Percentiles rank a stretch among this genome's conserved stretches.
These are phyloP conservation scores for Halteria grandinella DNA, from an alignment of 73 alveolate species.

Conservation along the genomic window DNA sequence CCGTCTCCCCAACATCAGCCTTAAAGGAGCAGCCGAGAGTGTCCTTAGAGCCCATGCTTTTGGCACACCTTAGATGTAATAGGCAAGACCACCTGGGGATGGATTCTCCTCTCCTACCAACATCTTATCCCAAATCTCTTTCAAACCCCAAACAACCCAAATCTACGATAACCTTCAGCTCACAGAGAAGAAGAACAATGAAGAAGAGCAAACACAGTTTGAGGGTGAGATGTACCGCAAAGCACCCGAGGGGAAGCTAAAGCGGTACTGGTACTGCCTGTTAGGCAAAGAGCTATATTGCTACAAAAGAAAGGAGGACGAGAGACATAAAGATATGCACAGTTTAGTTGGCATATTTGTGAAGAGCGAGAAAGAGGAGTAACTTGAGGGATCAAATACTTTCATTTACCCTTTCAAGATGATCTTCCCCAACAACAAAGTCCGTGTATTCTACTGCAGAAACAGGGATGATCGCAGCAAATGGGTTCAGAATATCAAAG, in stretches of 20 bases:
- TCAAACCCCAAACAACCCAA: not conserved
- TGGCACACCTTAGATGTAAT: too few relatives aligned
- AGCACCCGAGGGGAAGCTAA: constrained; percentile 56
- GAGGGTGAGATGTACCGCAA: constrained; percentile 59
- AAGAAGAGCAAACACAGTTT: constrained; percentile 5
- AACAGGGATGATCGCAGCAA: constrained; percentile 50
- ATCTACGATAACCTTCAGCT: constrained; percentile 26
- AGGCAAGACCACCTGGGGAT: constrained; percentile 9
- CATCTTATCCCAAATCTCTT: not conserved
- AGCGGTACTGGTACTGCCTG: constrained; percentile 63
- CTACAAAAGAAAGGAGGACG: constrained; percentile 72
- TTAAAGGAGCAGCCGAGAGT: too few relatives aligned
- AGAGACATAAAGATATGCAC: constrained; percentile 82
- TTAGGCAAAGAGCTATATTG: constrained; percentile 60
- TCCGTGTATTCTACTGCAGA: constrained; percentile 36
- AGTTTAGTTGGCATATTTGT: constrained; percentile 78
- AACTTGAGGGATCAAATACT: constrained; percentile 58
- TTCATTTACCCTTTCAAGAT: constrained; percentile 26
- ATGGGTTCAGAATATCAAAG: constrained; percentile 30
- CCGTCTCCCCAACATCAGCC: too few relatives aligned
- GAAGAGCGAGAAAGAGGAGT: constrained; percentile 73
- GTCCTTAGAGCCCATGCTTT: too few relatives aligned
- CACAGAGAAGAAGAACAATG: not conserved
- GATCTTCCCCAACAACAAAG: constrained; percentile 52
- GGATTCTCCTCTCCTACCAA: constrained; percentile 44